phyloP scores from a whole-genome alignment of 768 basidiomycete species.

The Sporobolomyces pararoseus region DNA sequence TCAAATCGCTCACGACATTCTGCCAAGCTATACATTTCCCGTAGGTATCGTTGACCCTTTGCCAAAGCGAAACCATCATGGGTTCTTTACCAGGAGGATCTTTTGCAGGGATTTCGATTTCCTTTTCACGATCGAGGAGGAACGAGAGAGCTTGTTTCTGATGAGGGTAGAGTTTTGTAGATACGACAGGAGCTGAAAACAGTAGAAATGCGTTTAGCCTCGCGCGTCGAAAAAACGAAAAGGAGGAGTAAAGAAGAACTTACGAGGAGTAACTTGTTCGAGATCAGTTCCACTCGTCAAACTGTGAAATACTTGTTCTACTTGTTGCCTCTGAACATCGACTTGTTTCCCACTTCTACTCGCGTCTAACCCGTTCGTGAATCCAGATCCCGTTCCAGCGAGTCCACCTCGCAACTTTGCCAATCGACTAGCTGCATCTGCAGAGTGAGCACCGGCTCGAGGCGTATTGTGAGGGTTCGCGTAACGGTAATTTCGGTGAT shows the following conservation, averaged over 20 bases:
- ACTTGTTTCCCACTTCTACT: constrained; percentile 51
- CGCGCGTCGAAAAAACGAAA: background rate
- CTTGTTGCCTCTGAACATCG: constrained; percentile 55
- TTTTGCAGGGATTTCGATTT: constrained; percentile 26
- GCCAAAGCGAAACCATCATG: constrained; percentile 52
- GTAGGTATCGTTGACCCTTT: constrained; percentile 50
- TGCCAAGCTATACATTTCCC: constrained; percentile 58
- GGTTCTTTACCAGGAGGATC: constrained; percentile 37
- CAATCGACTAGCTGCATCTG: constrained; percentile 31
- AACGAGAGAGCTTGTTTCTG: constrained; percentile 98
- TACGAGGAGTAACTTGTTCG: constrained; percentile 77
- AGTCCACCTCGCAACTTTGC: constrained; percentile 49
- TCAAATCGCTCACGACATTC: constrained; percentile 78
- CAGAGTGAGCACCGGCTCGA: constrained; percentile 48
- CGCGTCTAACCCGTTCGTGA: constrained; percentile 58
- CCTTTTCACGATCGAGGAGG: constrained; percentile 73
- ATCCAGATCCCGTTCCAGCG: constrained; percentile 46
- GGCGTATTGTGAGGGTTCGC: constrained; percentile 72
- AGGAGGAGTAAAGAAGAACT: constrained; percentile 47
- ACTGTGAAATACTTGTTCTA: constrained; percentile 88
- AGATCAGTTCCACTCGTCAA: constrained; percentile 83
- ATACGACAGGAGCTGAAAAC: constrained; percentile 55
- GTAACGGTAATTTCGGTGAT: constrained; percentile 66
- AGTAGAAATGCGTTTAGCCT: constrained; percentile 53
- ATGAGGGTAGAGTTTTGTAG: constrained; percentile 87